Evolutionary conservation across 352 stramenopile species (phyloP).

Genomic region (Phytophthora sansomeana): DNA sequence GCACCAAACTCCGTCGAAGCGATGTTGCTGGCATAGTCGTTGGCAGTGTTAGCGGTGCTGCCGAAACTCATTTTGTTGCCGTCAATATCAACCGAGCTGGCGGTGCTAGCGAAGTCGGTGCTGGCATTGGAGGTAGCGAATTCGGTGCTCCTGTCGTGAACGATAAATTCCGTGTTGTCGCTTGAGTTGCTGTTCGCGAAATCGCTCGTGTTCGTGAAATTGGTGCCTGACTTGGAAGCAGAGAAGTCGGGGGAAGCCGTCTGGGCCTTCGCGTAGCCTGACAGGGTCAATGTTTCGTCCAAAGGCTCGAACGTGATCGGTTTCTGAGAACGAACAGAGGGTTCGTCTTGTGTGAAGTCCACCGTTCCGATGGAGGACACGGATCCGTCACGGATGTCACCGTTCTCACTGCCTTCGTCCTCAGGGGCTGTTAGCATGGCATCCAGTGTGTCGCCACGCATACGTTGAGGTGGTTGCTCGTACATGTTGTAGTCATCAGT

Average conservation of each 20-base stretch:
- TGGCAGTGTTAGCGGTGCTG: conserved; percentile 23
- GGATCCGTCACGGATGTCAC: conserved; percentile 36
- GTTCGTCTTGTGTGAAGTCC: conserved; percentile 56
- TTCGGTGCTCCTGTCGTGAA: conserved; percentile 36
- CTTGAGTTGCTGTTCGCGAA: conserved; percentile 35
- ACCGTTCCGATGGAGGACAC: conserved; percentile 67
- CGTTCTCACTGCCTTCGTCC: conserved; percentile 30
- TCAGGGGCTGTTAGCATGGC: conserved; percentile 35
- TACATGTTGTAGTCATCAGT: conserved; percentile 60
- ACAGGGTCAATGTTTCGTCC: conserved; percentile 50
- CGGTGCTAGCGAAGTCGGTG: conserved; percentile 44
- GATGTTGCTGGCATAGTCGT: conserved; percentile 16
- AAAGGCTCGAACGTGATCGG: conserved; percentile 39
- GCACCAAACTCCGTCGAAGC: conserved; percentile 20
- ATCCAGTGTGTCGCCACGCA: conserved; percentile 40
- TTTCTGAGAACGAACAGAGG: conserved; percentile 37
- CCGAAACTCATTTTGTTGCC: conserved; percentile 34
- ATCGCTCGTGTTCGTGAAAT: conserved; percentile 11
- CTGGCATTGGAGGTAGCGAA: conserved; percentile 34
- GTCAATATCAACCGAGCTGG: conserved; percentile 45
- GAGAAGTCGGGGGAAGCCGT: conserved; percentile 2
- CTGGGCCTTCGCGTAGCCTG: conserved; percentile 30
- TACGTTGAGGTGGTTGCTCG: conserved; percentile 41
- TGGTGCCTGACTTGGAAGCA: conserved; percentile 2
- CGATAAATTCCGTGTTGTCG: conserved; percentile 39